Conservation (phyloP, 441 rosid species). For the Cnidoscolus chayamansa region DNA sequence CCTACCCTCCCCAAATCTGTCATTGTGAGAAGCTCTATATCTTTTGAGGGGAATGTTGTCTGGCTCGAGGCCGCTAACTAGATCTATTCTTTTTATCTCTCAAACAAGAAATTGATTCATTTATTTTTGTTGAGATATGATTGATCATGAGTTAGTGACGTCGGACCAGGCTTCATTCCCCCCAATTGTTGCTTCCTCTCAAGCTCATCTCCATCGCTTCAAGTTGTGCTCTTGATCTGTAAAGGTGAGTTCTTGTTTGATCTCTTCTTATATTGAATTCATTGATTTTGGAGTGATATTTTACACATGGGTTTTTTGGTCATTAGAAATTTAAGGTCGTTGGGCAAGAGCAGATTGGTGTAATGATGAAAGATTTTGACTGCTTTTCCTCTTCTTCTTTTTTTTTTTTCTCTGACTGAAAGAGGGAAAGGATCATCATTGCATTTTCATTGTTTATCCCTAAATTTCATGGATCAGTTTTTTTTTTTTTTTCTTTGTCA, state of each 20-base stretch:
- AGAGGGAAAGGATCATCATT: constrained; percentile 42
- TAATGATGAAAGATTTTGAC: constrained; percentile 68
- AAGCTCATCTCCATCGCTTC: neutral
- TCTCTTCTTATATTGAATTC: neutral
- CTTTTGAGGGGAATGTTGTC: constrained; percentile 97
- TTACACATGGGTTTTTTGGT: constrained; percentile 21
- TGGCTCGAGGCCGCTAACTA: constrained; percentile 83
- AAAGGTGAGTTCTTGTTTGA: constrained; percentile 23
- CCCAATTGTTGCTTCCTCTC: constrained; percentile 45
- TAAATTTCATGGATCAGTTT: constrained; percentile 34
- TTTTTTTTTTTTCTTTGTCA: constrained; percentile 35
- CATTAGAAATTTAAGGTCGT: constrained; percentile 13
- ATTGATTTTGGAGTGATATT: constrained; percentile 7
- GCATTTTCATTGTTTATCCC: constrained; percentile 21
- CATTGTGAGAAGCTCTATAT: constrained; percentile 36
- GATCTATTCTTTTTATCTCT: constrained; percentile 31
- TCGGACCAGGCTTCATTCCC: constrained; percentile 95
- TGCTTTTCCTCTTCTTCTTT: neutral
- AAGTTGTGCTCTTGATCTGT: constrained; percentile 3
- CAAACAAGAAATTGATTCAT: neutral
- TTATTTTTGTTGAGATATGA: constrained; percentile 2
- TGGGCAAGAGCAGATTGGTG: constrained; percentile 56
- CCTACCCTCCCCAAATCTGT: neutral
- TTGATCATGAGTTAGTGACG: constrained; percentile 36
- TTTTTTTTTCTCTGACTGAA: constrained; percentile 29